Base-by-base conservation (phyloP, 345 rosid genomes). In the Salix purpurea region DNA sequence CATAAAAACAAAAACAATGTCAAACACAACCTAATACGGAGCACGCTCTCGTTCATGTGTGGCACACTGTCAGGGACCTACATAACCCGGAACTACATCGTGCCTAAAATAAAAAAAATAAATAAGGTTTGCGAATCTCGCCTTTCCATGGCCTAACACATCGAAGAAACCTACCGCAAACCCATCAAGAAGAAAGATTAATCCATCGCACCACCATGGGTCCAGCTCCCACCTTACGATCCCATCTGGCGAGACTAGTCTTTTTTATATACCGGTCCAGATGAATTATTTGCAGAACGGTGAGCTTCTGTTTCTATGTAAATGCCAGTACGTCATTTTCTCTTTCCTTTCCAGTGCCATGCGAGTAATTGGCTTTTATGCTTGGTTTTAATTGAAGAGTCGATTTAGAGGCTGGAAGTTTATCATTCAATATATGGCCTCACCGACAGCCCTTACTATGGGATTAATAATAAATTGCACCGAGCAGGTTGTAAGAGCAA, bases 71-170 rank as follows among this genome's bases (percentile, higher is more conserved):
- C 60, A n/a, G 81, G 62, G 14, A 40, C 69, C 26, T 82, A 88
- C 71, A 30, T 81, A 50, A 88, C 91, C 58, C 91, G 85, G 86
- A 88, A 76, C 84, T 86, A 88, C 81, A 69, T 76, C 60, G 78
- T 84, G 71, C 87, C 88, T 10, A 81, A 86, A 78, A 21, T 85
- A 19, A 77, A n/a, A 86, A 79, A 36, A 5, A 36, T 0, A 36
- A 36, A 5, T 5, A 36, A 1, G 4, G 46, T 44, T 86, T 78
- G 76, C 81, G 65, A 76, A 23, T 28, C 80, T 10, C 76, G 80
- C 77, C 54, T 79, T 48, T 54, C 69, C 73, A 79, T 65, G 75
- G 91, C 85, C 75, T 85, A 78, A 78, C 78, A 81, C 40, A 67
- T 84, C n/a, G 88, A 89, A 75, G 85, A 84, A 76, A 70, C 76